Evolutionary conservation across 768 basidiomycete genomes (phyloP), one percentile per base, ranked within the genome.

Genomic region (Boletus rubropictus): DNA sequence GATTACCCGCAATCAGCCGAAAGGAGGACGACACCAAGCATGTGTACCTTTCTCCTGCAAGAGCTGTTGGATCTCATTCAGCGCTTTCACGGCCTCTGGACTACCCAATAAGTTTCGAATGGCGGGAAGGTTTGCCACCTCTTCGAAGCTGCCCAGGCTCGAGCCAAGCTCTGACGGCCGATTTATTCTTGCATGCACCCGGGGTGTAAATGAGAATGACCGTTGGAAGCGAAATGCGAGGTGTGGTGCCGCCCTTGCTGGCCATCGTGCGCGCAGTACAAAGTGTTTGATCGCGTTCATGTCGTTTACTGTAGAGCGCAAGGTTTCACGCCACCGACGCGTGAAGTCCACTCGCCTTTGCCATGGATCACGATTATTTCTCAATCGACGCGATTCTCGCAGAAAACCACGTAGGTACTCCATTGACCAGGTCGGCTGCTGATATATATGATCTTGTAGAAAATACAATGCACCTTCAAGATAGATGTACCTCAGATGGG

Each of bases 381-480:
- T 92, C 89, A 0, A 79, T 95, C 44, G 89, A 93, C 48, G 79
- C 89, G 5, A 95, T 97, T 55, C 78, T 95, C 21, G 87, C 91
- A 14, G 90, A 92, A 60, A 94, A 94, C 61, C 90, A 92, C 75
- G 89, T 82, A 55, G 32, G 65, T 48, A 14, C 7, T 20, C 25
- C 33, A 12, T 35, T 18, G 12, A 41, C 22, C n/a, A 33, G 14
- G 15, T 20, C 6, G 43, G 20, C 18, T 17, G 18, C 14, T 17
- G 20, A 17, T 44, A 21, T 17, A 44, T 15, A 33, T 24, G 9
- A 10, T 22, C 37, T 24, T 48, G 28, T 52, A 94, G 89, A 96
- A 92, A 78, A 75, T 97, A 31, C 89, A 91, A 70, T 96, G 93
- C 64, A 90, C 86, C 3, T 95, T 97, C 74, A 87, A 89, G 56